Evolutionary conservation across 2,329 filamentous ascomycete genomes (phyloP), one percentile per base, ranked within the genome.

Genomic region (Paramyrothecium sp.): DNA sequence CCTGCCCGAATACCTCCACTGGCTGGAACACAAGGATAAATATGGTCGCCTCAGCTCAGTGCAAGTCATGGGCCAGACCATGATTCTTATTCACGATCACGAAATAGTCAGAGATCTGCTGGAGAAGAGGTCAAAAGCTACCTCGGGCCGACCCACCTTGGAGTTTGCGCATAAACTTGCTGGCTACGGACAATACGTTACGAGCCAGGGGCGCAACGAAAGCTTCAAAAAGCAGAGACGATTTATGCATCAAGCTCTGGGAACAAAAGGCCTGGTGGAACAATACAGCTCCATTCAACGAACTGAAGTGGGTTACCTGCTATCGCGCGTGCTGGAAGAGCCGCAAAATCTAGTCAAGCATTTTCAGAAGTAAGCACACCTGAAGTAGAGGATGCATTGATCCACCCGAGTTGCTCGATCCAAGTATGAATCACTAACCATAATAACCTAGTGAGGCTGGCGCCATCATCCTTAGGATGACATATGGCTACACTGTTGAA

Each of bases 401-500:
- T 38, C 47, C 17, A 20, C 5, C 26, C 4, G 26, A 30, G 26
- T 10, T 10, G 3, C 16, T 49, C 7, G 4, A 49, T 51, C n/a
- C 23, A 5, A 26, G 23, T n/a, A 51, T 3, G 8, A 33, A 7
- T 3, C 3, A 51, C 19, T 30, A 21, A 10, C 58, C 2, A 58
- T 3, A 8, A 12, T 30, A 3, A 20, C 53, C 55, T 46, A 57
- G 56, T 17, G 41, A 73, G 51, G 64, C 59, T 11, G 57, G 52
- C 19, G 54, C 59, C 20, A 56, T 49, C 2, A 51, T 61, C 8
- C 48, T 61, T 17, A 59, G 60, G 38, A 62, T 62, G n/a, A 54
- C 56, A 5, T 64, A 64, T 22, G 56, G 56, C 7, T 66, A 68
- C 57, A 58, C 58, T 17, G 55, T 60, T 7, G 62, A 66, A 38